Conservation (phyloP, 208 protist genomes). For the Leishmania martiniquensis region DNA sequence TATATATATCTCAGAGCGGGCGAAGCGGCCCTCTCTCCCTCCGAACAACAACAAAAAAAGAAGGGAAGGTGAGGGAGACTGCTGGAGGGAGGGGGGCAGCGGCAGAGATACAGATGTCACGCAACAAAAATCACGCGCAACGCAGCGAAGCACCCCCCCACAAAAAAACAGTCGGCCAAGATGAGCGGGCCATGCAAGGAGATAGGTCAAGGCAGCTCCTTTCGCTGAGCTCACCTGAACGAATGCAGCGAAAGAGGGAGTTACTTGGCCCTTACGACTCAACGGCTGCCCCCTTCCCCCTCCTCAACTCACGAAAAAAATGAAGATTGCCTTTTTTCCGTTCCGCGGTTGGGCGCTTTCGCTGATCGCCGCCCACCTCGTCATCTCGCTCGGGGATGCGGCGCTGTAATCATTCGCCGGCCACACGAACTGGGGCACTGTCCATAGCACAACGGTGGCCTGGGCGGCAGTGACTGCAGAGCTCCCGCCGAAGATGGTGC, state of each 20-base stretch:
- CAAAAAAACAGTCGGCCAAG: not conserved
- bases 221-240: not conserved
- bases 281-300: not conserved
- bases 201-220: not conserved
- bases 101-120: too few species aligned
- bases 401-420: conserved; percentile 15
- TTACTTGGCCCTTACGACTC: not conserved
- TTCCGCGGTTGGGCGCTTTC: not conserved
- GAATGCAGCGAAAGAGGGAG: not conserved
- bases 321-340: not conserved
- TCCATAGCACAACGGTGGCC: not conserved
- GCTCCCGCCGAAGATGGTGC: not conserved
- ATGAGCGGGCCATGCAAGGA: not conserved
- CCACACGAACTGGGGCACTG: not conserved
- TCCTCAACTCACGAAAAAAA: too few species aligned
- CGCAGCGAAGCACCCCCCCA: not conserved
- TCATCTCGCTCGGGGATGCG: not conserved
- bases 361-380: not conserved
- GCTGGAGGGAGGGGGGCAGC: too few species aligned
- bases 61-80: too few species aligned
- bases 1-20: too few species aligned
- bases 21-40: too few species aligned
- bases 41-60: too few species aligned
- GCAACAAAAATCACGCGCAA: too few species aligned
- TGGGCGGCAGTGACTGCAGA: not conserved